Base-by-base conservation (phyloP, 2,329 filamentous ascomycete genomes). In the Nemania sp. region DNA sequence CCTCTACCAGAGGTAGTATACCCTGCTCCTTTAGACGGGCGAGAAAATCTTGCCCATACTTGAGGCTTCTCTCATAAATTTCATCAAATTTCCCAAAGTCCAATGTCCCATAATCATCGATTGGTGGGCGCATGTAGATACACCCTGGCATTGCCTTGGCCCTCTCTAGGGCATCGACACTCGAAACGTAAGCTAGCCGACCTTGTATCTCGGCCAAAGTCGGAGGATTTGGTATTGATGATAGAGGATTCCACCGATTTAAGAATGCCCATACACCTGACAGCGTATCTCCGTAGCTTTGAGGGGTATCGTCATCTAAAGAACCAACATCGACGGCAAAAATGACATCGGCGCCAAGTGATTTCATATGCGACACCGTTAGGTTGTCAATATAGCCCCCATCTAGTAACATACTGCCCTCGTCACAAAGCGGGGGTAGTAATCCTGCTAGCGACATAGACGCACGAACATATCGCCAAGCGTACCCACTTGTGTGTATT, bases 81-180 rank as follows among this genome's bases (percentile, higher is more conserved):
- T 99, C 97, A 76, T 98, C 95, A 79, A 99, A 99, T 80, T 97
- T 98, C 69, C 90, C 93, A 83, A 99, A 99, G 66, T 99, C 96
- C 32, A 99, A 83, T 1, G 96, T 99, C 4, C 94, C 96, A 74
- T 97, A 99, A 1, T 89, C 87, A 77, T 98, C 96, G 70, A 99
- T 92, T 0, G 96, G 96, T 4, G 97, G 97, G 0, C 96, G 89
- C 93, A 99, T 97, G 80, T 99, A 99, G 60, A 97, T 86, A 79
- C 95, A 98, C 0, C 96, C 96, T 0, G 93, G 89, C 76, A 92
- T 95, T 4, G 86, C 91, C 85, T 99, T 99, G 26, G 96, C 96
- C 43, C 94, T 88, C 80, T 99, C 96, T 27, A 99, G 85, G 27
- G 96, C 96, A 79, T 98, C 96, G 13, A 98, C 93, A 62, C 92